Evolutionary conservation across 78 protist genomes (phyloP).

Genomic region (slime mould (Dictyostelium discoideum)): DNA sequence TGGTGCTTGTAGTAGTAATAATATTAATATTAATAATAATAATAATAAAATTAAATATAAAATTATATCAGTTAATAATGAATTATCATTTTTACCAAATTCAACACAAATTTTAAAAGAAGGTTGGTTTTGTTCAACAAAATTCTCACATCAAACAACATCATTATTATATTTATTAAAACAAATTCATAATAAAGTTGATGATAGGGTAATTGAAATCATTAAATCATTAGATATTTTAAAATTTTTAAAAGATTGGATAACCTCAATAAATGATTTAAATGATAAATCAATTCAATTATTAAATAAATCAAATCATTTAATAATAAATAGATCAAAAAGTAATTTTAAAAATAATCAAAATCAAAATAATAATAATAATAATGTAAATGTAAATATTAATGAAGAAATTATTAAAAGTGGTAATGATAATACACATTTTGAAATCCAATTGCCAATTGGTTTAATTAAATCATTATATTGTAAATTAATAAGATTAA

Average conservation of each 20-base stretch:
- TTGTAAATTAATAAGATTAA: neutral
- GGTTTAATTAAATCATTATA: neutral
- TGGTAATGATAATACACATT: neutral
- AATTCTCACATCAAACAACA: neutral
- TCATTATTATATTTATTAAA: neutral
- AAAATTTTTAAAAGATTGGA: neutral
- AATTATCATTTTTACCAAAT: neutral
- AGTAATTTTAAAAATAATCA: neutral
- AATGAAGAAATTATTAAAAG: neutral
- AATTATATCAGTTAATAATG: neutral
- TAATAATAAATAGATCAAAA: neutral
- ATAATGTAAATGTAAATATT: neutral
- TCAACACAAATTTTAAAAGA: neutral
- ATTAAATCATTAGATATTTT: neutral
- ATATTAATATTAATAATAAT: too few relatives aligned
- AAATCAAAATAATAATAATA: neutral
- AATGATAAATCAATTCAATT: neutral
- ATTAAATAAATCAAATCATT: neutral
- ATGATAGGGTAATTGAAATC: neutral
- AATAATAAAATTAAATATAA: neutral
- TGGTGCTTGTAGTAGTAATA: neutral
- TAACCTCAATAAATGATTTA: neutral
- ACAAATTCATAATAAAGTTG: neutral
- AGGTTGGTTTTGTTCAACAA: neutral
- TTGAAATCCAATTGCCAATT: neutral